These are phyloP conservation scores for Digitaria exilis DNA, from an alignment of 202 grass and related monocot species.

Conservation along the genomic window DNA sequence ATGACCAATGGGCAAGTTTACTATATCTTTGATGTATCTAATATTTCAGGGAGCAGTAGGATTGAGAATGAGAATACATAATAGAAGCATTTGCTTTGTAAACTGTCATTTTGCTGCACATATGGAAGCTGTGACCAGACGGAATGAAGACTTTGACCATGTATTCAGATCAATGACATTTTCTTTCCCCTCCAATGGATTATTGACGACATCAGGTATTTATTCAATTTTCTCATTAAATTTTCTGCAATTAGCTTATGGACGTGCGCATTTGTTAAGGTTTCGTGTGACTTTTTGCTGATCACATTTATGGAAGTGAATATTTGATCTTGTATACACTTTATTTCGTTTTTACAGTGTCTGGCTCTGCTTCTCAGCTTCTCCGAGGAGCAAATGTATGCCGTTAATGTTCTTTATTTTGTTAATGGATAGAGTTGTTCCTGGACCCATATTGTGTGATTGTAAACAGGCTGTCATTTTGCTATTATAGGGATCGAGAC, in stretches of 20 bases:
- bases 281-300: constrained; percentile 27
- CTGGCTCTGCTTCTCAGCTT: constrained; percentile 57
- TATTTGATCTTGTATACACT: constrained; percentile 37
- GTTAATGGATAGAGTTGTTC: constrained; percentile 16
- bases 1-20: constrained; percentile 17
- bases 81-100: constrained; percentile 77
- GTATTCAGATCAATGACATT: constrained; percentile 85
- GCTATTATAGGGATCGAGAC: constrained; percentile 55
- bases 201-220: constrained; percentile 54
- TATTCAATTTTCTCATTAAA: constrained; percentile 26
- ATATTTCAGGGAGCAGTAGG: constrained; percentile 80
- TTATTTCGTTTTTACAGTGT: constrained; percentile 53
- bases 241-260: constrained; percentile 33
- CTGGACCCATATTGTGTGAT: constrained; percentile 27
- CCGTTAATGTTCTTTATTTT: constrained; percentile 41
- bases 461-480: constrained; percentile 41
- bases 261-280: constrained; percentile 17
- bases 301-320: constrained; percentile 30
- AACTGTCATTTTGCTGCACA: constrained; percentile 99
- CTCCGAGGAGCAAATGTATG: constrained; percentile 79
- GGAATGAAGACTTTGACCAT: constrained; percentile 94
- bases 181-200: constrained; percentile 48
- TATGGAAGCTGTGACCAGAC: constrained; percentile 79
- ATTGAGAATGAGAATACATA: constrained; percentile 88
- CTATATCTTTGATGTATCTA: constrained; percentile 25